Percentiles rank a stretch among this genome's conserved stretches.
phyloP scores from a whole-genome alignment of 2,329 filamentous ascomycete genomes.

The Diaporthe sp. region DNA sequence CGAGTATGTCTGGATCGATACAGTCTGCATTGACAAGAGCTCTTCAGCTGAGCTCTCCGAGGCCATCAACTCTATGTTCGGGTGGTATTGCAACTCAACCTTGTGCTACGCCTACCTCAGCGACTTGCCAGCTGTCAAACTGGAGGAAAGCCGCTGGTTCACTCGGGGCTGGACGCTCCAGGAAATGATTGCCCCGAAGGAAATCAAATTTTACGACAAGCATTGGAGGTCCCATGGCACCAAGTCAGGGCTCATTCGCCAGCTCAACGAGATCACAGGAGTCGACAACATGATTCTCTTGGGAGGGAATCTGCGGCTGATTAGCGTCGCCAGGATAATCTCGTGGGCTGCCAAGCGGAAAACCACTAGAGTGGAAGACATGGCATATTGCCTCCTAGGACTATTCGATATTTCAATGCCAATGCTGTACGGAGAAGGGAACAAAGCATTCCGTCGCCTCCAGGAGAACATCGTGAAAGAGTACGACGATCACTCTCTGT shows the following conservation, averaged over 20 bases:
- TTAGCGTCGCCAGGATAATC: constrained; percentile 44
- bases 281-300: background rate
- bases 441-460: constrained; percentile 45
- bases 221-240: background rate
- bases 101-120: too few species aligned
- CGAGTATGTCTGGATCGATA: too few species aligned
- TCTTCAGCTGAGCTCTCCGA: too few species aligned
- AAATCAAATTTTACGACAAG: background rate
- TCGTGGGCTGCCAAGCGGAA: constrained; percentile 46
- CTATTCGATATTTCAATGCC: constrained; percentile 48
- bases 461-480: constrained; percentile 45
- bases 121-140: too few species aligned
- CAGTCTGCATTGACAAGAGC: too few species aligned
- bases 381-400: constrained; percentile 47
- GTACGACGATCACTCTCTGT: constrained; percentile 32
- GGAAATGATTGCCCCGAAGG: background rate
- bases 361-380: constrained; percentile 45
- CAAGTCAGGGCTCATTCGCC: background rate
- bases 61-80: too few species aligned
- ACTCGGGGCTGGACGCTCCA: too few species aligned
- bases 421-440: constrained; percentile 48
- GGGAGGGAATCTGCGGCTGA: background rate
- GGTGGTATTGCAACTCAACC: too few species aligned
- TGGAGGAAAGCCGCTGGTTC: too few species aligned
- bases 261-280: background rate